Evolutionary conservation across 257 asterid species (phyloP), one percentile per base, ranked within the genome.

Genomic region (Echites panduratus): DNA sequence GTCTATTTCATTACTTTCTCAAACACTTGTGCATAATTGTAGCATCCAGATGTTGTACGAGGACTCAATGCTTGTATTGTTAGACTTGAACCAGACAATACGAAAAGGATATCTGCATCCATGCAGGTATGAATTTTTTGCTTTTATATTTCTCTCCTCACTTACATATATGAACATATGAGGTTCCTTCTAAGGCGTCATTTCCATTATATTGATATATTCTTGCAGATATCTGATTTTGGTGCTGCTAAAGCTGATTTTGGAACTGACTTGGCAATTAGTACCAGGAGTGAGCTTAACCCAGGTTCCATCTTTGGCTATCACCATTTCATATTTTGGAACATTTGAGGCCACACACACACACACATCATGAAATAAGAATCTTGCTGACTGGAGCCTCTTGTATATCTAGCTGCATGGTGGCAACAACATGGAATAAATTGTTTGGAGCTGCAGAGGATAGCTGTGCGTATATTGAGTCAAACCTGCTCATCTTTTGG

Each of bases 381-480:
- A 40, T 79, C 81, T 68, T 56, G 56, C 79, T 83, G 84, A 86
- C 38, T 35, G 17, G 61, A 49, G 56, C 75, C 74, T 76, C 27
- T 24, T 74, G 79, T 74, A 38, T 77, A 70, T 72, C n/a, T 73
- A 92, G 98, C 98, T 83, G 93, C 96, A 74, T 92, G 98, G 98
- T 92, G 98, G 98, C 95, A 88, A 81, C 96, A 89, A 70, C 98
- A 92, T 72, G 98, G 98, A 72, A 88, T 89, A 77, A 89, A 89
- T 85, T 89, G 98, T 70, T 78, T 92, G 84, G 98, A 92, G 92
- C 87, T 92, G 74, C 96, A 89, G 81, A 75, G 88, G 49, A 89
- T 89, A 82, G 93, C 98, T 53, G 92, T 92, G 70, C 95, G 96
- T 47, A 92, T 92, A 77, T 83, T 92, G 59, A 92, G 98, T 82